These are phyloP conservation scores for Wallacemonas sp. DNA, from an alignment of 208 protist species.

Conservation along the genomic window DNA sequence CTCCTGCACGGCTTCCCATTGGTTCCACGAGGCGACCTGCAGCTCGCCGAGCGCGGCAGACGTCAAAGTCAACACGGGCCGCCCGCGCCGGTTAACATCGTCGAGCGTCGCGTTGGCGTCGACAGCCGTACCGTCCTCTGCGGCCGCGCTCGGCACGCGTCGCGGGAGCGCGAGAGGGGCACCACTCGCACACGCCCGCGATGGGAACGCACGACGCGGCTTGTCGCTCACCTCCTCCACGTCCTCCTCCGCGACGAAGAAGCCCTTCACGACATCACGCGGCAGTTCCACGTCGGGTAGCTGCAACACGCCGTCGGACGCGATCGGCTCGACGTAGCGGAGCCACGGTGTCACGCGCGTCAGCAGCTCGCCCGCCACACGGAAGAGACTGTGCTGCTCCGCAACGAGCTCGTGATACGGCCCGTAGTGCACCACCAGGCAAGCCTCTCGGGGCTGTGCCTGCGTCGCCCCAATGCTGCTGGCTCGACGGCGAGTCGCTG, in stretches of 20 bases:
- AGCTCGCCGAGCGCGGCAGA: constrained; percentile 1
- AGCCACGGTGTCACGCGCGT: constrained; percentile 1
- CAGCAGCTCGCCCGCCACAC: constrained; percentile 9
- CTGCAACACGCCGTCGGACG: not conserved
- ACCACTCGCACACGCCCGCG: not conserved
- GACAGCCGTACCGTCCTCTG: not conserved
- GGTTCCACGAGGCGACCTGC: constrained; percentile 4
- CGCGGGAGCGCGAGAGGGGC: not conserved
- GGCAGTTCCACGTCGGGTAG: constrained; percentile 6
- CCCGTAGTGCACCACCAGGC: constrained; percentile 13
- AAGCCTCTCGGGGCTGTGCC: not conserved
- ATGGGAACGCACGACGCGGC: too few relatives aligned
- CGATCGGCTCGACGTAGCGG: constrained; percentile 5
- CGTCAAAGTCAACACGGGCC: not conserved
- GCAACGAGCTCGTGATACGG: constrained; percentile 2
- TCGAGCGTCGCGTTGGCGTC: not conserved
- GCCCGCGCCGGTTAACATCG: not conserved
- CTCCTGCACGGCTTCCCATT: constrained; percentile 18
- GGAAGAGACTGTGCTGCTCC: constrained; percentile 15
- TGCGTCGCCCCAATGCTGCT: constrained; percentile 2
- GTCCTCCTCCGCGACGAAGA: constrained; percentile 5
- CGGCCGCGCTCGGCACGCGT: not conserved
- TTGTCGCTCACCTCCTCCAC: not conserved
- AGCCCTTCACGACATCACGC: constrained; percentile 2
- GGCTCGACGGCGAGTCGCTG: not conserved